phyloP scores from a whole-genome alignment of 208 protist genomes.

The Acanthamoeba sp. region DNA sequence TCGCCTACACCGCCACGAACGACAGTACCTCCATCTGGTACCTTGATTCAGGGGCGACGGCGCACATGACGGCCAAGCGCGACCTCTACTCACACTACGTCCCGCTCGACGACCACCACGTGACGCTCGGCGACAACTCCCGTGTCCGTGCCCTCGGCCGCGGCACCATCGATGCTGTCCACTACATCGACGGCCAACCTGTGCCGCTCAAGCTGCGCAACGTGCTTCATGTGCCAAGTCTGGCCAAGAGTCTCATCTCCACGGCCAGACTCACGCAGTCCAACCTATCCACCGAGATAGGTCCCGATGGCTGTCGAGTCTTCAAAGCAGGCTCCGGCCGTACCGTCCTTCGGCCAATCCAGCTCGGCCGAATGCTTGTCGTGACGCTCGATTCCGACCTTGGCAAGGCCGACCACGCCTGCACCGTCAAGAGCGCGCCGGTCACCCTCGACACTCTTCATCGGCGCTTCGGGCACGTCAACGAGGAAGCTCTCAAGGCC shows the following conservation, averaged over 20 bases:
- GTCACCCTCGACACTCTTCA: not conserved
- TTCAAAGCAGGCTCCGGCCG: not conserved
- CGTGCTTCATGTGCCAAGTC: not conserved
- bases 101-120: slow-evolving; percentile 9
- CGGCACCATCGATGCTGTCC: slow-evolving; percentile 5
- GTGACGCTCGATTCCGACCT: slow-evolving; percentile 13
- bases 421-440: not conserved
- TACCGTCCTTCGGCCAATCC: not conserved
- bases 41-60: slow-evolving; percentile 47
- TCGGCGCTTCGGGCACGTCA: too few species aligned
- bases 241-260: too few species aligned
- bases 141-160: slow-evolving; percentile 10
- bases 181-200: not conserved
- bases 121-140: too few species aligned
- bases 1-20: not conserved
- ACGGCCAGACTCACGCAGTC: not conserved
- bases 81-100: not conserved
- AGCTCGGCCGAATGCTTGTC: not conserved
- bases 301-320: not conserved
- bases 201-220: not conserved
- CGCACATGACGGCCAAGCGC: slow-evolving; percentile 4
- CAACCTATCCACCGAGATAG: not conserved
- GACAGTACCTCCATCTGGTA: slow-evolving; percentile 26
- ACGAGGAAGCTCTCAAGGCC: too few species aligned
- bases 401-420: not conserved